phyloP scores from a whole-genome alignment of 2,329 filamentous ascomycete species.

The Fusarium sp. region DNA sequence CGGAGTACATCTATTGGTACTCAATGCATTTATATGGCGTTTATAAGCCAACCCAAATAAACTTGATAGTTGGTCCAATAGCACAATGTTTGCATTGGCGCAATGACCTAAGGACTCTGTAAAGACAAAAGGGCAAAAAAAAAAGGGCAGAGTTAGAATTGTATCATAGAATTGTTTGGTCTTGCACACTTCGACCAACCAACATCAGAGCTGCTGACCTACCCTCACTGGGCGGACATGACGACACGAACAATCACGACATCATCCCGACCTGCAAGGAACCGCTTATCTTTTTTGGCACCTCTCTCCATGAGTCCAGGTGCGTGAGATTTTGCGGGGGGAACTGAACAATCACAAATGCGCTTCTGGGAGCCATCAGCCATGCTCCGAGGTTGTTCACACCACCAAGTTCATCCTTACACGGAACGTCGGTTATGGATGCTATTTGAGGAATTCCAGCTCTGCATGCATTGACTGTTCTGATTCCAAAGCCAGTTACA shows the following conservation, averaged over 20 bases:
- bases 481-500: constrained; percentile 20
- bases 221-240: constrained; percentile 19
- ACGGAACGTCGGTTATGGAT: constrained; percentile 38
- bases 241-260: constrained; percentile 38
- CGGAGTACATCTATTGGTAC: too few relatives aligned
- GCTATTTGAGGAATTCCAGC: constrained; percentile 31
- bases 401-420: constrained; percentile 29
- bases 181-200: neutral
- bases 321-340: constrained; percentile 33
- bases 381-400: constrained; percentile 37
- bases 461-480: neutral
- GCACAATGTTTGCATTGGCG: too few relatives aligned
- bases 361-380: constrained; percentile 10
- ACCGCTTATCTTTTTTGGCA: constrained; percentile 35
- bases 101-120: too few relatives aligned
- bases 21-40: too few relatives aligned
- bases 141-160: too few relatives aligned
- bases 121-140: too few relatives aligned
- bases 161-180: neutral
- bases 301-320: constrained; percentile 15
- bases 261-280: constrained; percentile 40
- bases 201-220: constrained; percentile 27
- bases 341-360: constrained; percentile 15
- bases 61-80: neutral
- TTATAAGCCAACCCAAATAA: neutral